Evolutionary conservation across 1,284 basidiomycete species (phyloP), one percentile per base, ranked within the genome.

Genomic region (Malassezia furfur): DNA sequence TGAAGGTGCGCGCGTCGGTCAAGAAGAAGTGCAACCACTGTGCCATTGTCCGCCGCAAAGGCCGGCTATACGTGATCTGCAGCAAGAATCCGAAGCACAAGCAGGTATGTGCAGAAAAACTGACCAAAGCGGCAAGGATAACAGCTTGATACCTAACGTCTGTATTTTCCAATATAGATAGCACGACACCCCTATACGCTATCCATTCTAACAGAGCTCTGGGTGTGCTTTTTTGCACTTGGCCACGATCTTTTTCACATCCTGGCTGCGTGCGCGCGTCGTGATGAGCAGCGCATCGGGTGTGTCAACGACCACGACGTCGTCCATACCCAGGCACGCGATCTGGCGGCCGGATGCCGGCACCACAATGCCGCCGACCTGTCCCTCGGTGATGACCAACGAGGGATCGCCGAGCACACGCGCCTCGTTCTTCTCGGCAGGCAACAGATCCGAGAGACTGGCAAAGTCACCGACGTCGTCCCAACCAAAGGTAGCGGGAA

Each of bases 81-180:
- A 84, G 84, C 19, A 89, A 88, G 75, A 89, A 96, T 72, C 87
- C 91, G 5, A 96, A 94, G 77, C 93, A 96, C 77, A 96, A 96
- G 77, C 93, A 96, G 85, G 93, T 91, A 64, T 59, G 83, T 78
- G 8, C 1, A n/a, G 12, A 12, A 19, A 14, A 19, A n/a, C 21
- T 41, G 17, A 40, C 32, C 10, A 25, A 30, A 57, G 54, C 54
- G 54, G 34, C 54, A 57, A 34, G 54, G 54, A 57, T 57, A 37
- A 47, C 1, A 15, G n/a, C n/a, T 40, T 8, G 43, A 45, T 45
- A 45, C 43, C 43, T 45, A 12, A 10, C n/a, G 36, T 17, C 36
- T 37, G 36, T 17, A 15, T 37, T 17, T 17, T n/a, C 8, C 15
- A 37, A 37, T 14, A 17, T 37, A 37, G 36, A 37, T n/a, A n/a